Percentiles rank a stretch among this genome's conserved stretches.
Evolutionary conservation across 495 filamentous ascomycete genomes (phyloP).

Genomic region (Neurospora sp.): DNA sequence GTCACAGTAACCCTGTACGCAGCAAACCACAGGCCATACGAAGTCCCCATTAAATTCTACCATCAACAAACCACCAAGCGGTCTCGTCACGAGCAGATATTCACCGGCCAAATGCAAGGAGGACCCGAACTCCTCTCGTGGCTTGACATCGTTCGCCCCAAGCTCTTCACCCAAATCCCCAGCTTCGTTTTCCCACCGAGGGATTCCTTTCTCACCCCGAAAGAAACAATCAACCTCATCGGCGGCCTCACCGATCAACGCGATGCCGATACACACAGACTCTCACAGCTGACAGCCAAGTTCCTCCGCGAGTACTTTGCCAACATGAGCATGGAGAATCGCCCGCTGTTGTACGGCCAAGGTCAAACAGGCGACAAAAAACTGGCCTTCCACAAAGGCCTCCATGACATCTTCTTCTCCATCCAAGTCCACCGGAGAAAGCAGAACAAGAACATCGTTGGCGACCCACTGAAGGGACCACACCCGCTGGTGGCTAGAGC

Average conservation of each 20-base stretch:
- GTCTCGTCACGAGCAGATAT: not conserved
- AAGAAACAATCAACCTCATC: not conserved
- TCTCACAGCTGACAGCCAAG: not conserved
- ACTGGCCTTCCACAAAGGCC: not conserved
- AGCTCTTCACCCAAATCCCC: not conserved
- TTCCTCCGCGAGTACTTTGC: not conserved
- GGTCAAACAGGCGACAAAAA: not conserved
- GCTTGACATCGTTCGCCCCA: not conserved
- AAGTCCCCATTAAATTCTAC: not conserved
- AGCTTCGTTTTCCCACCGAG: not conserved
- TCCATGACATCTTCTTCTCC: not conserved
- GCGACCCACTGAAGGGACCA: not conserved
- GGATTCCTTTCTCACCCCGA: not conserved
- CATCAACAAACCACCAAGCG: not conserved
- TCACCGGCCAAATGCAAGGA: not conserved
- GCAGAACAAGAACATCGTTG: not conserved
- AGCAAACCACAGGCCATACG: not conserved
- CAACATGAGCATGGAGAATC: not conserved
- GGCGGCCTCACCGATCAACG: not conserved
- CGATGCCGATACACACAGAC: not conserved
- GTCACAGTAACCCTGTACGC: not conserved
- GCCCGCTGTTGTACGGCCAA: not conserved
- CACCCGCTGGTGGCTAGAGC: not conserved
- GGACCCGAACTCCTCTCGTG: not conserved
- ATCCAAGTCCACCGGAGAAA: not conserved